Conservation (phyloP, 2,329 filamentous ascomycete genomes). For the Ascomycota sp. region DNA sequence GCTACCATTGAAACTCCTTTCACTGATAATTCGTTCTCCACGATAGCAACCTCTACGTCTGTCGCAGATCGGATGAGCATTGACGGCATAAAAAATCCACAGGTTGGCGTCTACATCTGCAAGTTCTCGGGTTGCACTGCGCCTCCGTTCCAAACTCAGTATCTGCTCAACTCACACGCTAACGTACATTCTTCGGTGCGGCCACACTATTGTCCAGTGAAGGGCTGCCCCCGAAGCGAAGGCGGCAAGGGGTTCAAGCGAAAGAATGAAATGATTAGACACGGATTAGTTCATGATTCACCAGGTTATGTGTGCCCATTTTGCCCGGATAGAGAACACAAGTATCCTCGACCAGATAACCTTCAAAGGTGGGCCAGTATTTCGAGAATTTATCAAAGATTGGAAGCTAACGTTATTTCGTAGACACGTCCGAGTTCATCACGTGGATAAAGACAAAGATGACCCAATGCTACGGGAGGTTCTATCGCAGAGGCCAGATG, state of each 20-base stretch:
- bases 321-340: constrained; percentile 82
- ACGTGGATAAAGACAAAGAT: constrained; percentile 75
- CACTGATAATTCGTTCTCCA: constrained; percentile 21
- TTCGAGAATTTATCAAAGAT: neutral
- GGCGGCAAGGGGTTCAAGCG: constrained; percentile 50
- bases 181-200: constrained; percentile 47
- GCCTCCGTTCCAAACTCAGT: constrained; percentile 55
- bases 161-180: constrained; percentile 60
- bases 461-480: constrained; percentile 67
- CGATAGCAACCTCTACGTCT: constrained; percentile 18
- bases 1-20: constrained; percentile 24
- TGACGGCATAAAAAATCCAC: constrained; percentile 33
- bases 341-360: constrained; percentile 89
- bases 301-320: constrained; percentile 94
- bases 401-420: constrained; percentile 2
- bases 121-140: constrained; percentile 44
- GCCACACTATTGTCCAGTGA: constrained; percentile 45
- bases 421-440: constrained; percentile 85
- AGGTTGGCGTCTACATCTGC: constrained; percentile 35
- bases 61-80: constrained; percentile 36
- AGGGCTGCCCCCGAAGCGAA: constrained; percentile 40
- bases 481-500: constrained; percentile 67
- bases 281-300: constrained; percentile 78
- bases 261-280: constrained; percentile 54
- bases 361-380: constrained; percentile 52